Conservation (phyloP, 352 stramenopile genomes). For the Aphanomyces astaci region DNA sequence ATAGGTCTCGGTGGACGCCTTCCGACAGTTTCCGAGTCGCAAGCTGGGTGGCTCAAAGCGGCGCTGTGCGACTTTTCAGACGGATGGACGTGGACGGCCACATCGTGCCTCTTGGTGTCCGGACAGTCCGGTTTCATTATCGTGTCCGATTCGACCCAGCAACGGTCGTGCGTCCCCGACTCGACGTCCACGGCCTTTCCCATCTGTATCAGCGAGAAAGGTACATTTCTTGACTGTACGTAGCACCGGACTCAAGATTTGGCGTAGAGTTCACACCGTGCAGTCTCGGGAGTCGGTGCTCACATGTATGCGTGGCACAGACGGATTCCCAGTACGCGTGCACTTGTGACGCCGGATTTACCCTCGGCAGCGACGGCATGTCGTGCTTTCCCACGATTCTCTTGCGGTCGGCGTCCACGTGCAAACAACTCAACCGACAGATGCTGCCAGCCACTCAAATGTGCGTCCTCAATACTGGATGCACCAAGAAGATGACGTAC, state of each 20-base stretch:
- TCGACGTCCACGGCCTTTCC: background rate
- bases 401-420: background rate
- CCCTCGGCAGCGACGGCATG: background rate
- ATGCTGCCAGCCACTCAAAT: background rate
- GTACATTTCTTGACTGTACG: background rate
- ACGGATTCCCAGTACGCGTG: background rate
- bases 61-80: background rate
- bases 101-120: background rate
- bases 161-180: background rate
- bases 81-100: background rate
- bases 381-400: background rate
- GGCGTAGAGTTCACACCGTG: background rate
- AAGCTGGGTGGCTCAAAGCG: background rate
- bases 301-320: background rate
- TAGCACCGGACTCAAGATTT: background rate
- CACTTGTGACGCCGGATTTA: conserved; percentile 3
- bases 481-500: background rate
- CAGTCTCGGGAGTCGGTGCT: conserved; percentile 4
- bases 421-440: background rate
- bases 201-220: background rate
- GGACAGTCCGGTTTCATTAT: background rate
- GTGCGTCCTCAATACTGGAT: background rate
- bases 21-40: background rate
- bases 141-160: background rate
- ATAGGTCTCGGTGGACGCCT: background rate